Evolutionary conservation across 2,329 filamentous ascomycete genomes (phyloP).

Genomic region (Xylaria multiplex): DNA sequence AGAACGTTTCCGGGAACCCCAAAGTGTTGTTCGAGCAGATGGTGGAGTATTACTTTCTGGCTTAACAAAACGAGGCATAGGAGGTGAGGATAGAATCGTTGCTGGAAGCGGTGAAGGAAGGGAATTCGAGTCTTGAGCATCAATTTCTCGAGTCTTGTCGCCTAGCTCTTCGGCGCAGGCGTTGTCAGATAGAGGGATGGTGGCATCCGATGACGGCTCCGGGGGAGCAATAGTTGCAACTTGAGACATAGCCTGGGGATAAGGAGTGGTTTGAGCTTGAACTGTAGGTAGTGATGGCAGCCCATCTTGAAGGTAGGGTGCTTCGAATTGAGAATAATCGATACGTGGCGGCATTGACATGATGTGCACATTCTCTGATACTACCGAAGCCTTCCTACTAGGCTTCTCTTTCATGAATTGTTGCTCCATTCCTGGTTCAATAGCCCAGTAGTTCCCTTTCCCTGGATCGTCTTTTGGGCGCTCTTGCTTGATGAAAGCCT

Average conservation of each 20-base stretch:
- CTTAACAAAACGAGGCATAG: conserved; percentile 70
- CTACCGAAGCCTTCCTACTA: conserved; percentile 65
- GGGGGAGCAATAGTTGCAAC: conserved; percentile 50
- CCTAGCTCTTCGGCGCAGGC: conserved; percentile 63
- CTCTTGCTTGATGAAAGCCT: conserved; percentile 95
- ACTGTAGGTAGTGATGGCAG: conserved; percentile 62
- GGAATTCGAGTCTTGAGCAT: conserved; percentile 57
- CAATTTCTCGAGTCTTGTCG: conserved; percentile 57
- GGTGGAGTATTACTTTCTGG: conserved; percentile 79
- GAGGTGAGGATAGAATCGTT: conserved; percentile 90
- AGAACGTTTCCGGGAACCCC: conserved; percentile 72
- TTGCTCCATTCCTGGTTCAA: conserved; percentile 87
- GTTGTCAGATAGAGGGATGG: conserved; percentile 76
- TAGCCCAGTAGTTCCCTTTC: conserved; percentile 97
- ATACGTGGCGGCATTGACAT: conserved; percentile 62
- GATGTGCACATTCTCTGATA: conserved; percentile 66
- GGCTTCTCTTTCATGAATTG: conserved; percentile 91
- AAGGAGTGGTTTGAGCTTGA: conserved; percentile 43
- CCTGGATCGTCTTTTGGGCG: conserved; percentile 96
- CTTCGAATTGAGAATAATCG: conserved; percentile 59
- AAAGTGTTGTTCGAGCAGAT: conserved; percentile 71
- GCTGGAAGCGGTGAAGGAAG: conserved; percentile 76
- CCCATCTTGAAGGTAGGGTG: conserved; percentile 50
- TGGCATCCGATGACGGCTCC: conserved; percentile 81
- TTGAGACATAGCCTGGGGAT: conserved; percentile 53